Conservation (phyloP, 2,329 filamentous ascomycete genomes). For the Botryotinia globosa region DNA sequence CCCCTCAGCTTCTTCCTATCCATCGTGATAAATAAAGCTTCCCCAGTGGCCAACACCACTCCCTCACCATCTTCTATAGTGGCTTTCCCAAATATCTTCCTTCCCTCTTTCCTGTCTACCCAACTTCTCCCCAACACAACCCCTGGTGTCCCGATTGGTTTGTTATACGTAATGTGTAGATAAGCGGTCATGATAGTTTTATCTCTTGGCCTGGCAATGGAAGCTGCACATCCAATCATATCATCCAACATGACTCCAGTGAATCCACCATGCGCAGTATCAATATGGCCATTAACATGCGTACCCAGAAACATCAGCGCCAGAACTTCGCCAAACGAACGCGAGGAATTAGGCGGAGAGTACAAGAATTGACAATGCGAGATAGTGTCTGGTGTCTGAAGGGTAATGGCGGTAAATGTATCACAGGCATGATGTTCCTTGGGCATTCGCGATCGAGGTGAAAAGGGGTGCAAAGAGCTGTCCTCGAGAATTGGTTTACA, state of each 20-base stretch:
- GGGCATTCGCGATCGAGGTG: conserved; percentile 10
- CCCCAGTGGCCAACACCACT: conserved; percentile 48
- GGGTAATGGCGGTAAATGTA: conserved; percentile 24
- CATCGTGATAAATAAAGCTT: conserved; percentile 47
- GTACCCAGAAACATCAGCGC: conserved; percentile 43
- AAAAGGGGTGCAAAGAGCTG: conserved; percentile 27
- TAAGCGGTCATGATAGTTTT: conserved; percentile 45
- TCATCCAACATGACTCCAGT: conserved; percentile 58
- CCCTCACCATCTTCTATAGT: conserved; percentile 50
- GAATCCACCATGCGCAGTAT: conserved; percentile 59
- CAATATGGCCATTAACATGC: conserved; percentile 53
- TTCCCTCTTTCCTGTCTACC: conserved; percentile 48
- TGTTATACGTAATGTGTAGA: conserved; percentile 54
- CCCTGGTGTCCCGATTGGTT: conserved; percentile 50
- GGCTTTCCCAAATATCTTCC: conserved; percentile 52
- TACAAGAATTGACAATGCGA: conserved; percentile 29
- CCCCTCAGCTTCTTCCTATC: conserved; percentile 18
- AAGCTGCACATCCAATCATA: conserved; percentile 39
- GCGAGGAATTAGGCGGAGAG: conserved; percentile 12
- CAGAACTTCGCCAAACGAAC: conserved; percentile 23
- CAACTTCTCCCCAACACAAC: conserved; percentile 48
- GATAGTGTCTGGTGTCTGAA: conserved; percentile 25
- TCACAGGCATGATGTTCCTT: conserved; percentile 16
- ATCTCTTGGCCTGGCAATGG: conserved; percentile 19
- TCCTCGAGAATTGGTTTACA: conserved; percentile 25